A percentile compares a stretch with the other conserved stretches of the same genome.
Evolutionary conservation across 2,329 filamentous ascomycete species (phyloP).

Genomic region (Aureobasidium melanogenum): DNA sequence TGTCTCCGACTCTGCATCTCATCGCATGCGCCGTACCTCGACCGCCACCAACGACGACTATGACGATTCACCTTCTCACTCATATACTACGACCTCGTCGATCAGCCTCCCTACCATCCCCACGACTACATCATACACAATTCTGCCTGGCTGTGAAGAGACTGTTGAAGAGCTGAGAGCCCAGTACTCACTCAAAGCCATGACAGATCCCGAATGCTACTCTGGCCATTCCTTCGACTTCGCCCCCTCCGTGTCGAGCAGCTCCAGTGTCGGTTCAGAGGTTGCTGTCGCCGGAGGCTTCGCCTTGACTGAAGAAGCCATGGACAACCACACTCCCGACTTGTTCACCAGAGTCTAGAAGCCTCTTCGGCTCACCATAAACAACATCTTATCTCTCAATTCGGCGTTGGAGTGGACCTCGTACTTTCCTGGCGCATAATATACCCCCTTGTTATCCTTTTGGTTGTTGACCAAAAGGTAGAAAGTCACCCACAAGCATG

Average conservation of each 20-base stretch:
- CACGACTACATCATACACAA: slow-evolving; percentile 3
- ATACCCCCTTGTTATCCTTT: neutral
- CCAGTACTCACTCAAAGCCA: neutral
- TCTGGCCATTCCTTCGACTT: neutral
- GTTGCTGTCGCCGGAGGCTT: slow-evolving; percentile 45
- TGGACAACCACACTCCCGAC: slow-evolving; percentile 37
- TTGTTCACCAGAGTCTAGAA: slow-evolving; percentile 19
- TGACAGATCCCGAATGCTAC: slow-evolving; percentile 3
- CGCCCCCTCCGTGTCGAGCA: neutral
- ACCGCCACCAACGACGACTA: slow-evolving; percentile 16
- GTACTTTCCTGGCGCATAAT: neutral
- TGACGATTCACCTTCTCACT: slow-evolving; percentile 19
- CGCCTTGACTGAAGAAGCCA: slow-evolving; percentile 49
- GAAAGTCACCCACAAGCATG: neutral
- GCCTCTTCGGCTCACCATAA: neutral
- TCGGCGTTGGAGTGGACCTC: neutral
- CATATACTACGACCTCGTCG: slow-evolving; percentile 22
- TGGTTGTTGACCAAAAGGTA: neutral
- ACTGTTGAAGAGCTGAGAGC: neutral
- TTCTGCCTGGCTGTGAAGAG: neutral
- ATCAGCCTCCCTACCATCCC: slow-evolving; percentile 22
- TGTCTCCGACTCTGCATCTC: neutral
- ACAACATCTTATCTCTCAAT: neutral
- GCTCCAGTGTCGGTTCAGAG: slow-evolving; percentile 23
- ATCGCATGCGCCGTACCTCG: slow-evolving; percentile 15